Evolutionary conservation across 2,329 filamentous ascomycete genomes (phyloP), one percentile per base, ranked within the genome.

Genomic region (Pseudogymnoascus sp.): DNA sequence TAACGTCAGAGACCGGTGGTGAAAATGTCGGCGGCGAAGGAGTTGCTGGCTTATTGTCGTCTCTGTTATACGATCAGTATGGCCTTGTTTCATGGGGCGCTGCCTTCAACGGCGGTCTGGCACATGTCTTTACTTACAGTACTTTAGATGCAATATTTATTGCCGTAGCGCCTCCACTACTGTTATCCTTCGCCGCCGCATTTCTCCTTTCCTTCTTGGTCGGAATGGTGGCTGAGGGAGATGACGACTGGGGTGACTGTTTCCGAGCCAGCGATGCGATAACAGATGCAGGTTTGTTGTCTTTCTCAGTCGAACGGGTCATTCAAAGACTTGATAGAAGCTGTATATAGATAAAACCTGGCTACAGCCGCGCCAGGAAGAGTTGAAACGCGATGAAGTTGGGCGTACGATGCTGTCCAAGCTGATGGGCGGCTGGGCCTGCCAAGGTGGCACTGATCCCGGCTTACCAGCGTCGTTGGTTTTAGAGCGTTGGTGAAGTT

Each of bases 291-390:
- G 67, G 67, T 59, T 61, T 70, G 37, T 23, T 68, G 63, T 74
- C 70, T 69, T 72, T 68, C 59, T 74, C 72, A 63, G 68, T 67
- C 70, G 73, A 72, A 66, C 71, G 69, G 70, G 72, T 71, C 73
- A 75, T 75, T 73, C 70, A 75, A 73, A 70, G 31, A 36, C 38
- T 14, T 67, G 64, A 8, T 56, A 56, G 49, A 56, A 56, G 49
- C 49, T 56, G 49, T 56, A 34, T 56, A 34, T 34, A 56, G 9
- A 18, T 12, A 11, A 56, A 9, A 56, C 28, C 49, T 56, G 28
- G 25, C 49, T 6, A 53, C 46, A 34, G 49, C 28, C 28, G 16
- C 9, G 49, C 49, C 49, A 34, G 49, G 1, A 56, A 56, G 28
- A 18, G 49, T 56, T 56, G 49, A 56, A 56, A 34, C 28, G 49